Evolutionary conservation across 1,284 basidiomycete genomes (phyloP), one percentile per base, ranked within the genome.

Genomic region (Sporisorium sorghi): DNA sequence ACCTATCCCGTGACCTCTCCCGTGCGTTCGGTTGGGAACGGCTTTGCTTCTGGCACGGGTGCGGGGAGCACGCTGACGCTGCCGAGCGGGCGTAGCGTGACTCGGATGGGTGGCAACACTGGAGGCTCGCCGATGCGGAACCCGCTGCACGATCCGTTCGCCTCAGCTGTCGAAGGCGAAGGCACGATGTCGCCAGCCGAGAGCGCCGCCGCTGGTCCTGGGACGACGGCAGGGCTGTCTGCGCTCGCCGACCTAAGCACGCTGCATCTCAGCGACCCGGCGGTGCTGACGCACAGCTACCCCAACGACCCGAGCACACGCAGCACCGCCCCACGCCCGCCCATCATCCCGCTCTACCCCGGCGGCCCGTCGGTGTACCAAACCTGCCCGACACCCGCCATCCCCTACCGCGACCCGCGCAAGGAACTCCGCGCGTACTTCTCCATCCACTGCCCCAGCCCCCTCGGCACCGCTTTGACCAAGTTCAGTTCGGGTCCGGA

Each of bases 401-500:
- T 79, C 14, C 83, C 84, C 4, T 87, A 87, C 67, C 62, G 77
- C 19, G 87, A 87, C 71, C 78, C 83, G 0, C 69, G 87, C 24
- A 77, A 82, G 32, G 71, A 84, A 5, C 84, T 87, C 21, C 86
- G 86, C 73, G 86, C 85, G 1, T 93, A 93, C 85, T 97, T 97
- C 80, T 89, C 89, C 46, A 91, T 97, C 68, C 89, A 89, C 63
- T 95, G 93, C 80, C 89, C 91, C 0, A 91, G 89, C 57, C 90
- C 91, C 12, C 90, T 92, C 7, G 93, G 94, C 8, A 90, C 91
- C 4, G 91, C 90, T 23, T 87, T 94, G 78, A 94, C 93, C 47
- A 88, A 90, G 48, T 97, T 97, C 83, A 89, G 90, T 61, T 93
- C 92, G 66, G 89, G 91, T 0, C 94, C 94, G 2, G 94, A 97